These are phyloP conservation scores for Trichoderma guizhouense DNA, from an alignment of 2,329 filamentous ascomycete genomes.

Conservation along the genomic window DNA sequence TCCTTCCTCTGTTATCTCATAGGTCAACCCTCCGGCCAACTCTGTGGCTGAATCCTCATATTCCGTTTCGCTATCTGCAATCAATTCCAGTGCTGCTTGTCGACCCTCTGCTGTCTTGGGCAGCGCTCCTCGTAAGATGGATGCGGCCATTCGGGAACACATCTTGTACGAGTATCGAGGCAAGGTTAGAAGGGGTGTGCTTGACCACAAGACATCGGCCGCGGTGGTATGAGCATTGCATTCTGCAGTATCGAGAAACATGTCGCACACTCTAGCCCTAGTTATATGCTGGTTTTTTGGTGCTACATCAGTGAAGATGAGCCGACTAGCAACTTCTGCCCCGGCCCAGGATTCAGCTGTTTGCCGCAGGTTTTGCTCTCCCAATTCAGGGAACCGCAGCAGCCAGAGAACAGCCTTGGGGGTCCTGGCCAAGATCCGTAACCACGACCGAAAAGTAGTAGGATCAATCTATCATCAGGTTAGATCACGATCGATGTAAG, in stretches of 20 bases:
- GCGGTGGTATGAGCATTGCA: conserved; percentile 98
- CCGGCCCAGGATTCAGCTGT: conserved; percentile 84
- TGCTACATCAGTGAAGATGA: conserved; percentile 94
- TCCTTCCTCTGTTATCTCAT: conserved; percentile 43
- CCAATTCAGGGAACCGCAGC: conserved; percentile 91
- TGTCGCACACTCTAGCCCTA: conserved; percentile 83
- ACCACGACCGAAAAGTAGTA: conserved; percentile 91
- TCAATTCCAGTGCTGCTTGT: conserved; percentile 68
- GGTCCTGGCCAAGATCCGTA: conserved; percentile 80
- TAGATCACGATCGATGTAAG: background rate
- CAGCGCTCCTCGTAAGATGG: conserved; percentile 84
- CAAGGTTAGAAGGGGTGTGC: conserved; percentile 84
- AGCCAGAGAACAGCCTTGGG: conserved; percentile 93
- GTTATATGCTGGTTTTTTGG: conserved; percentile 93
- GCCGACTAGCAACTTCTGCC: conserved; percentile 75
- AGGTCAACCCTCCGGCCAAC: conserved; percentile 62
- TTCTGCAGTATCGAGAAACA: conserved; percentile 95
- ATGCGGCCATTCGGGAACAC: conserved; percentile 97
- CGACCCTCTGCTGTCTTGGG: conserved; percentile 67
- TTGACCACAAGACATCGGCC: conserved; percentile 93
- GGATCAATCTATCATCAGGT: conserved; percentile 73
- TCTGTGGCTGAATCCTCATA: conserved; percentile 77
- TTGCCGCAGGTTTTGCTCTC: conserved; percentile 77
- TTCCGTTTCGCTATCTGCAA: conserved; percentile 71
- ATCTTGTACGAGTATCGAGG: conserved; percentile 96